Percentiles rank a stretch among this genome's conserved stretches.
Evolutionary conservation across 306 rosid species (phyloP).

Genomic region (Ormosia semicastrata): DNA sequence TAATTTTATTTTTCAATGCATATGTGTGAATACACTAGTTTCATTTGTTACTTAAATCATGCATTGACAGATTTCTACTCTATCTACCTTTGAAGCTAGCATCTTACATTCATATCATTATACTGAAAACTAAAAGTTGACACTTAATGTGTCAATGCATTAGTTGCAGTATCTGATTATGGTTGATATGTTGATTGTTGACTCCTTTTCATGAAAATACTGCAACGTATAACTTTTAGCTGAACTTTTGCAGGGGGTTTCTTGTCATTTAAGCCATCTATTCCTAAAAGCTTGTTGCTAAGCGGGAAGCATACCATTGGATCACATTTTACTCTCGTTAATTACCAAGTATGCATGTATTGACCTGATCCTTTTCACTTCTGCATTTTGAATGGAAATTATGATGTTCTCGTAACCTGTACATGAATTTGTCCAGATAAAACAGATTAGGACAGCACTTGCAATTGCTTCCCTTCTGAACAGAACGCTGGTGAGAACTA

Average conservation of each 20-base stretch:
- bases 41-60: not conserved
- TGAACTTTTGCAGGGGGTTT: conserved; percentile 73
- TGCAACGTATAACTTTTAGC: conserved; percentile 4
- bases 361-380: conserved; percentile 39
- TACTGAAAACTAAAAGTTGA: conserved; percentile 25
- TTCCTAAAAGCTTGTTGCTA: conserved; percentile 74
- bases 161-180: conserved; percentile 11
- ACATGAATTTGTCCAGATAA: conserved; percentile 60
- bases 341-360: conserved; percentile 81
- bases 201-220: conserved; percentile 19
- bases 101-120: not conserved
- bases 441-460: conserved; percentile 88
- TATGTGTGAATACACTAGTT: not conserved
- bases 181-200: not conserved
- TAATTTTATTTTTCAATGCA: not conserved
- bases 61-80: conserved; percentile 9
- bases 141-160: conserved; percentile 3
- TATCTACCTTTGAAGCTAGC: not conserved
- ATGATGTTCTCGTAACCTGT: conserved; percentile 10
- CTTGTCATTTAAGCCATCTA: conserved; percentile 83
- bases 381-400: conserved; percentile 34
- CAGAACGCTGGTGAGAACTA: conserved; percentile 82
- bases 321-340: conserved; percentile 80
- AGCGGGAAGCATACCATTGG: conserved; percentile 65
- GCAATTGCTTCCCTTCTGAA: conserved; percentile 86